Percentiles rank a stretch among this genome's conserved stretches.
phyloP scores from a whole-genome alignment of 352 stramenopile species.

The Elongisporangium anandrum region DNA sequence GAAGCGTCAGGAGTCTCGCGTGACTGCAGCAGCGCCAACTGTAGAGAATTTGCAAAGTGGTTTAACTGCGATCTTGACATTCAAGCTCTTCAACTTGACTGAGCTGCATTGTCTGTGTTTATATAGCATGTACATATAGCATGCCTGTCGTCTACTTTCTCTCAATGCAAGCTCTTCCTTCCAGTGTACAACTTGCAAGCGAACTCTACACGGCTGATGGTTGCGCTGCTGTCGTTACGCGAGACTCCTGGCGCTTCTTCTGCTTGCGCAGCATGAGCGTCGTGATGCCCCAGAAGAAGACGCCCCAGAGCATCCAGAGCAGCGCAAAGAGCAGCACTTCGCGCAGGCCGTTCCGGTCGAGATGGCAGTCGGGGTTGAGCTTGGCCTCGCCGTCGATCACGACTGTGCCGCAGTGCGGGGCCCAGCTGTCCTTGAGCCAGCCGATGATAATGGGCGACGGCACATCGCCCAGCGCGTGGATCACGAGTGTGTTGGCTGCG shows the following conservation, averaged over 20 bases:
- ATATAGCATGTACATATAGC: too few species aligned
- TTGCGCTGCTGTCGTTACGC: background rate
- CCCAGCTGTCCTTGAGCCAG: constrained; percentile 89
- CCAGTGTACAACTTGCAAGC: too few species aligned
- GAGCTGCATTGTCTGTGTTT: too few species aligned
- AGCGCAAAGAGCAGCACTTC: constrained; percentile 72
- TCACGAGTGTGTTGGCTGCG: constrained; percentile 88
- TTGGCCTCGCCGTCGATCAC: constrained; percentile 50
- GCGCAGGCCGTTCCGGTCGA: constrained; percentile 55
- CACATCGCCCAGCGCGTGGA: constrained; percentile 93
- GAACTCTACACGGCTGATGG: too few species aligned
- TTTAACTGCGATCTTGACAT: too few species aligned
- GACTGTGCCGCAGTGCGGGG: constrained; percentile 82
- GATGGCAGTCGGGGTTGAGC: constrained; percentile 61
- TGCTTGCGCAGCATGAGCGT: constrained; percentile 31
- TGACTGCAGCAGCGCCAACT: background rate
- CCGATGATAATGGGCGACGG: constrained; percentile 92
- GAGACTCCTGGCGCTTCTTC: constrained; percentile 13
- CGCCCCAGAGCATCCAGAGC: constrained; percentile 68
- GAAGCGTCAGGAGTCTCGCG: constrained; percentile 9
- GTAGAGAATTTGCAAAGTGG: background rate
- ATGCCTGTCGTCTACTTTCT: too few species aligned
- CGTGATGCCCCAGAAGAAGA: constrained; percentile 62
- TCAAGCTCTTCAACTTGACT: too few species aligned
- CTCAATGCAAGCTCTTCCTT: too few species aligned